phyloP scores from a whole-genome alignment of 495 filamentous ascomycete species.

The Articulospora tetracladia region DNA sequence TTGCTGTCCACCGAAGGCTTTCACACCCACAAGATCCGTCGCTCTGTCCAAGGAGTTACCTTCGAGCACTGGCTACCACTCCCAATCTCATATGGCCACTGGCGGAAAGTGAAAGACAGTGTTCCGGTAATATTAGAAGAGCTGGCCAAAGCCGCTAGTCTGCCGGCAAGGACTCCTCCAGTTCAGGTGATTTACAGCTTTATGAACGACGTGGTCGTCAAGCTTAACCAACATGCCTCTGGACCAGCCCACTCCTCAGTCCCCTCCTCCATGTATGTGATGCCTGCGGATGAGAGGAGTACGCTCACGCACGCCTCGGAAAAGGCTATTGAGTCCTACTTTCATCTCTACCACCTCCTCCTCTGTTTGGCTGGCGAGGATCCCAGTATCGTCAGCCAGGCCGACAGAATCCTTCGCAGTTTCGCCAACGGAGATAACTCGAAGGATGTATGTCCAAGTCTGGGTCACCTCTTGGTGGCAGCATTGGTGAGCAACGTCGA shows the following conservation, averaged over 20 bases:
- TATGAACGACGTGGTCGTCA: conserved; percentile 49
- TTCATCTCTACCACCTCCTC: conserved; percentile 49
- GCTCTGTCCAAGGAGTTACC: conserved; percentile 35
- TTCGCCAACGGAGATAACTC: conserved; percentile 35
- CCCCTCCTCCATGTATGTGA: background rate
- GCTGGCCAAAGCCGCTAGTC: conserved; percentile 17
- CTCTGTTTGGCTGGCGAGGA: conserved; percentile 33
- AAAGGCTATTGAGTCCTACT: conserved; percentile 50
- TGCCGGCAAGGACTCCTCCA: conserved; percentile 5
- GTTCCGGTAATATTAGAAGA: conserved; percentile 16
- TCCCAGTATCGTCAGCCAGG: conserved; percentile 21
- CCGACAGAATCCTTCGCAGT: conserved; percentile 30
- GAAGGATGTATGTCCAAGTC: conserved; percentile 41
- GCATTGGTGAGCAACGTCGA: conserved; percentile 41
- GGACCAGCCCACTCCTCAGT: background rate
- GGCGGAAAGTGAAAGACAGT: conserved; percentile 30
- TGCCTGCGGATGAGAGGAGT: conserved; percentile 23
- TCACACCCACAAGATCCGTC: conserved; percentile 25
- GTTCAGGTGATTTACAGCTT: conserved; percentile 42
- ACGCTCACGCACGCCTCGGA: conserved; percentile 44
- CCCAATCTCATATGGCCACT: conserved; percentile 43
- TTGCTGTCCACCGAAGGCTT: conserved; percentile 40
- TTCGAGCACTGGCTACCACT: conserved; percentile 45
- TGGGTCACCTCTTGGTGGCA: conserved; percentile 45
- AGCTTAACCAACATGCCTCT: conserved; percentile 35